A percentile compares a stretch with the other conserved stretches of the same genome.
Evolutionary conservation across 1,284 basidiomycete species (phyloP).

Genomic region (Omphalotus olearius): DNA sequence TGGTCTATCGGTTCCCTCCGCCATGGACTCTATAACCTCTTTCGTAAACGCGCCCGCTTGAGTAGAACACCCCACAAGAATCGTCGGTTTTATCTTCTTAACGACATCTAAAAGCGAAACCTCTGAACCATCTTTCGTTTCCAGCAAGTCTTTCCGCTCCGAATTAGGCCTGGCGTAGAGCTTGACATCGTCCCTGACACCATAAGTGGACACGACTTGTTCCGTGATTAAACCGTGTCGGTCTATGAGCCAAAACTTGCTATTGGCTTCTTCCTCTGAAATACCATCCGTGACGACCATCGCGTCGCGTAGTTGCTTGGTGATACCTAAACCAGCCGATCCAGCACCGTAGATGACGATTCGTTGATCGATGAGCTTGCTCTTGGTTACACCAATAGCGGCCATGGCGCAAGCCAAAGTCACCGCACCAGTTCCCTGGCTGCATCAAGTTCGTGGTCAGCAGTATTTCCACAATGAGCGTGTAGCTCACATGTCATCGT

Average conservation of each 20-base stretch:
- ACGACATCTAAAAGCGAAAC: slow-evolving; percentile 65
- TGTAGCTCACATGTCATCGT: slow-evolving; percentile 66
- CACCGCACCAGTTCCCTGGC: slow-evolving; percentile 85
- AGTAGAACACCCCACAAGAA: slow-evolving; percentile 82
- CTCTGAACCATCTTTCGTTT: slow-evolving; percentile 36
- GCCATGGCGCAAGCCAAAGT: slow-evolving; percentile 77
- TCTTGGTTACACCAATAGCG: slow-evolving; percentile 71
- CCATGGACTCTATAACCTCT: slow-evolving; percentile 71
- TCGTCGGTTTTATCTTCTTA: slow-evolving; percentile 62
- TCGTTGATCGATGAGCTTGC: slow-evolving; percentile 67
- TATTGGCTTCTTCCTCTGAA: slow-evolving; percentile 54
- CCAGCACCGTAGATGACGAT: slow-evolving; percentile 81
- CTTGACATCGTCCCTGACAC: slow-evolving; percentile 47
- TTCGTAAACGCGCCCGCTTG: slow-evolving; percentile 78
- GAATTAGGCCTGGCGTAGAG: slow-evolving; percentile 56
- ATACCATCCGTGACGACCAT: slow-evolving; percentile 61
- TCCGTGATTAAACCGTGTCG: slow-evolving; percentile 54
- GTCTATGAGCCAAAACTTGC: slow-evolving; percentile 65
- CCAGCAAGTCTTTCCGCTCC: slow-evolving; percentile 43
- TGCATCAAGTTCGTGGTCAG: slow-evolving; percentile 24
- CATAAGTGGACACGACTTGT: slow-evolving; percentile 36
- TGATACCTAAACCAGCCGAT: slow-evolving; percentile 79
- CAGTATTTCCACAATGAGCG: too few species aligned
- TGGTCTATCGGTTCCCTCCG: slow-evolving; percentile 60
- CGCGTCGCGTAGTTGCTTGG: slow-evolving; percentile 70